Conservation (phyloP, 495 filamentous ascomycete species). For the Aspergillus wentii region DNA sequence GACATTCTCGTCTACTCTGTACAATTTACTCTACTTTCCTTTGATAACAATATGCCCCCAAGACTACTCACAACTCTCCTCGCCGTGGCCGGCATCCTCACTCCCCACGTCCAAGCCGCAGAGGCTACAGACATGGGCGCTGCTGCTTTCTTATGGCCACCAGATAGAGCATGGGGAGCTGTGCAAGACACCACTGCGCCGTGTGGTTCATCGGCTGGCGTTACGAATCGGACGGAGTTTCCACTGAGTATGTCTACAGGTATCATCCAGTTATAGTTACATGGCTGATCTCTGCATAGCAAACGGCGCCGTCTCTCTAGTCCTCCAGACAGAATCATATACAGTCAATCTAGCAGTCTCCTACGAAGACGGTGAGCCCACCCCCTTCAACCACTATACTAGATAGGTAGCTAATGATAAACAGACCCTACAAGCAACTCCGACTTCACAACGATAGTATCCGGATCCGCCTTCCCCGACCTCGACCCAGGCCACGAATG, state of each 20-base stretch:
- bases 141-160: conserved; percentile 50
- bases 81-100: conserved; percentile 7
- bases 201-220: conserved; percentile 37
- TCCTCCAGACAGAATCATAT: conserved; percentile 41
- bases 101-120: conserved; percentile 1
- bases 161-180: conserved; percentile 40
- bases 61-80: conserved; percentile 4
- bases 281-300: conserved; percentile 6
- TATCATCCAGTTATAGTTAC: background rate
- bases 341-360: conserved; percentile 42
- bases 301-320: conserved; percentile 29
- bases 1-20: too few species aligned
- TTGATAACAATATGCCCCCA: conserved; percentile 3
- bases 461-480: conserved; percentile 18
- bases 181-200: conserved; percentile 41
- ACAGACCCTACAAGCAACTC: conserved; percentile 36
- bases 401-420: too few species aligned
- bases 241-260: conserved; percentile 27
- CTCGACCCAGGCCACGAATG: conserved; percentile 46
- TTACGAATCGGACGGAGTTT: conserved; percentile 39
- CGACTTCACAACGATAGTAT: conserved; percentile 38
- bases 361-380: conserved; percentile 35
- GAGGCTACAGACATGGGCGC: conserved; percentile 41
- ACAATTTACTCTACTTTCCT: too few species aligned
- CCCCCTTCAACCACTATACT: conserved; percentile 1